A percentile compares a stretch with the other conserved stretches of the same genome.
phyloP scores from a whole-genome alignment of 331 rosid genomes.

The Erythrophleum ivorense region DNA sequence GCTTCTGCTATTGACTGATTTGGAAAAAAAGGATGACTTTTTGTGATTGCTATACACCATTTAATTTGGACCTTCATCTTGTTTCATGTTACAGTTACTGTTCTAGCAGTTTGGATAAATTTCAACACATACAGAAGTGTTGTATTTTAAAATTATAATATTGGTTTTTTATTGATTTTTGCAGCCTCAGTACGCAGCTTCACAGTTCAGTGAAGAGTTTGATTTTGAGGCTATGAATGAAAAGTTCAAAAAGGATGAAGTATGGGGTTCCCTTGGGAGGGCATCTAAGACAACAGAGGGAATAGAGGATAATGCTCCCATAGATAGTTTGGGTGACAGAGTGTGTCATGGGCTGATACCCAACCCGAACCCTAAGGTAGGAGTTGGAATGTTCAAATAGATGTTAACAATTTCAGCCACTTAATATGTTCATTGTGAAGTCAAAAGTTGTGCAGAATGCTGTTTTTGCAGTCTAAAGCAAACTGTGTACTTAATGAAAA shows the following conservation, averaged over 20 bases:
- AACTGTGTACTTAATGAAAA: conserved; percentile 22
- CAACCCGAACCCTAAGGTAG: conserved; percentile 50
- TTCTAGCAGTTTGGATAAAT: conserved; percentile 17
- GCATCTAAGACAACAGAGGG: conserved; percentile 22
- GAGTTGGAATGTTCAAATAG: conserved; percentile 18
- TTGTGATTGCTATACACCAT: not conserved
- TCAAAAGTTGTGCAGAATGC: not conserved
- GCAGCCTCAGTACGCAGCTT: conserved; percentile 44
- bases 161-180: conserved; percentile 25
- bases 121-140: not conserved
- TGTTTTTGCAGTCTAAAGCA: conserved; percentile 12
- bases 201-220: conserved; percentile 59
- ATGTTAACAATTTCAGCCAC: conserved; percentile 22
- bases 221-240: conserved; percentile 84
- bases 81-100: not conserved
- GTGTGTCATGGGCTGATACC: conserved; percentile 38
- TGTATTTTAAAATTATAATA: conserved; percentile 5
- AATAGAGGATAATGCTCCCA: conserved; percentile 26
- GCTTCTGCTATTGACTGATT: not conserved
- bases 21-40: not conserved
- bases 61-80: not conserved
- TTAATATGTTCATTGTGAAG: conserved; percentile 11
- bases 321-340: conserved; percentile 41
- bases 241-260: conserved; percentile 81
- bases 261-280: conserved; percentile 49